Evolutionary conservation across 345 rosid genomes (phyloP), one percentile per base, ranked within the genome.

Genomic region (Mercurialis annua): DNA sequence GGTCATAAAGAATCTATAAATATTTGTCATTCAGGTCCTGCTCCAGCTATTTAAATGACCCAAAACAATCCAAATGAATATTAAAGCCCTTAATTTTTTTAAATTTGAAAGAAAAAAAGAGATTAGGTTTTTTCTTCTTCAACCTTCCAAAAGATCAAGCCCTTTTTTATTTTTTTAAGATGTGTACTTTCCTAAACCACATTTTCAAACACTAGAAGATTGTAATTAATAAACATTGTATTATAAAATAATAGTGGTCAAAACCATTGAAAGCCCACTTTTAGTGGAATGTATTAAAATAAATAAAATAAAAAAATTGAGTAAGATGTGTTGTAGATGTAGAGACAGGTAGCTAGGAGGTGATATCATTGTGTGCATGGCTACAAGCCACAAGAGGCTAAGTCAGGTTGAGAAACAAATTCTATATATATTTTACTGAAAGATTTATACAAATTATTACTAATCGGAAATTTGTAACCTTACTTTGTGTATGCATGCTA

Each of bases 81-180:
- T n/a, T n/a, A n/a, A 42, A 2, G 10, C 26, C 5, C 23, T 17
- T 57, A 8, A 17, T 31, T 17, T 15, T 31, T 29, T 55, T 55
- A 14, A 14, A 12, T 17, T 3, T 29, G 16, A 57, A 30, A 20
- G 4, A 36, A 26, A 18, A 14, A 2, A 53, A 24, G 23, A 61
- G 27, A 38, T 72, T 63, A 63, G 78, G 78, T 80, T 70, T 30
- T 51, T 67, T 69, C 70, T 71, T 72, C 70, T 51, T 61, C 40
- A 8, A 72, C 59, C 66, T 34, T 70, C 66, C 57, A 64, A 63
- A 49, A 26, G 27, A 70, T 62, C 61, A 56, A 55, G 24, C 49
- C 50, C 20, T 52, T 17, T 53, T 55, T 34, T 59, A 33, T 52
- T 17, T 53, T 55, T 34, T 59, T 33, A 16, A 47, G 33, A 65